phyloP scores from a whole-genome alignment of 2,329 filamentous ascomycete species.

The Keithomyces neogunnii region DNA sequence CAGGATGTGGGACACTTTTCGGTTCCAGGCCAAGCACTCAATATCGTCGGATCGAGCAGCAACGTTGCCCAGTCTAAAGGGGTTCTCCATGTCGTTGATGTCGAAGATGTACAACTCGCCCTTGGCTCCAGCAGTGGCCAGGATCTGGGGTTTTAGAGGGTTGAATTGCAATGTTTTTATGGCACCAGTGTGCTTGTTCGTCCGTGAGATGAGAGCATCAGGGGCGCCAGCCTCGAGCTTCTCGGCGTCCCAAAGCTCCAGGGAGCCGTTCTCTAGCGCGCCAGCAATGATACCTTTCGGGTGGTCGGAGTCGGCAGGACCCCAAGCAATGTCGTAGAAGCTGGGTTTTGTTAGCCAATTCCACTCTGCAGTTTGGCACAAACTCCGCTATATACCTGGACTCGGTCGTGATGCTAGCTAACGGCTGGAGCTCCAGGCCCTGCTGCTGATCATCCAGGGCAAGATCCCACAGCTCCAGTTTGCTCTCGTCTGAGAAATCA shows the following conservation, averaged over 20 bases:
- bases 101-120: slow-evolving; percentile 96
- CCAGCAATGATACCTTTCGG: slow-evolving; percentile 87
- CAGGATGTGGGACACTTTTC: slow-evolving; percentile 92
- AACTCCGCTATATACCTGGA: slow-evolving; percentile 56
- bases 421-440: slow-evolving; percentile 75
- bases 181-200: slow-evolving; percentile 81
- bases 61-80: slow-evolving; percentile 80
- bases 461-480: slow-evolving; percentile 93
- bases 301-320: slow-evolving; percentile 67
- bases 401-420: slow-evolving; percentile 77
- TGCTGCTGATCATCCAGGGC: slow-evolving; percentile 68
- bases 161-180: slow-evolving; percentile 98
- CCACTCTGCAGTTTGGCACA: not conserved
- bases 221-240: slow-evolving; percentile 49
- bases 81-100: slow-evolving; percentile 78
- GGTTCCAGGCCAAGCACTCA: slow-evolving; percentile 97
- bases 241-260: slow-evolving; percentile 88
- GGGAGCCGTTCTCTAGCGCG: slow-evolving; percentile 85
- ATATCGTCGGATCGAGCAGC: slow-evolving; percentile 90
- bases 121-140: slow-evolving; percentile 88
- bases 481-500: slow-evolving; percentile 96
- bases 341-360: slow-evolving; percentile 36
- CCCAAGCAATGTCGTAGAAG: slow-evolving; percentile 97
- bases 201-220: slow-evolving; percentile 78
- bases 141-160: slow-evolving; percentile 78